Conservation (phyloP, 208 protist species). For the Trypanosoma conorhini region DNA sequence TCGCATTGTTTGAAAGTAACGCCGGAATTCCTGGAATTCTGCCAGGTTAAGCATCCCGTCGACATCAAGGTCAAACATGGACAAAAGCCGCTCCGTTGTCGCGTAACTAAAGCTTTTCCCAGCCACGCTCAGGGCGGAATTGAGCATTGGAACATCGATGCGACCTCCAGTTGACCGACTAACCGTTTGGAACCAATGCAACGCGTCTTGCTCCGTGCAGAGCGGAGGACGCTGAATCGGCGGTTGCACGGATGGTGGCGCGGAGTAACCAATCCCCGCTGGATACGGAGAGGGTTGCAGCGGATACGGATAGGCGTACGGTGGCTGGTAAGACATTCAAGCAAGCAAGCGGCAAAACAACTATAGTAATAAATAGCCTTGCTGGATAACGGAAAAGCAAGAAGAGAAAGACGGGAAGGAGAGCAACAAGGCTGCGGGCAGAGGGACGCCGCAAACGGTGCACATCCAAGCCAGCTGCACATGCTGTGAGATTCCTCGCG, state of each 20-base stretch:
- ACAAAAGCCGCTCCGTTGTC: constrained; percentile 77
- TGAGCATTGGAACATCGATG: constrained; percentile 79
- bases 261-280: neutral
- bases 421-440: neutral
- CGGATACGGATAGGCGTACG: neutral
- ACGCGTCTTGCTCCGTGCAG: constrained; percentile 39
- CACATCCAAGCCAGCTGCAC: neutral
- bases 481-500: neutral
- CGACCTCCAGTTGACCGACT: constrained; percentile 68
- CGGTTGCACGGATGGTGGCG: constrained; percentile 30
- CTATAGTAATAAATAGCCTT: too few relatives aligned
- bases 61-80: constrained; percentile 80
- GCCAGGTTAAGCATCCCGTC: constrained; percentile 61
- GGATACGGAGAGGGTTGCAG: neutral
- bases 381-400: neutral
- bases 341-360: neutral
- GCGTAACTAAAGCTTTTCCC: constrained; percentile 64
- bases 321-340: constrained; percentile 4
- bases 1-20: constrained; percentile 78
- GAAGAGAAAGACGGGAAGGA: neutral
- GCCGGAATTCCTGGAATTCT: constrained; percentile 79
- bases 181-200: constrained; percentile 78
- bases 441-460: neutral
- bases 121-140: constrained; percentile 59
- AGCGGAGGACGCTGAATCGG: neutral